Evolutionary conservation across 73 alveolate genomes (phyloP), one percentile per base, ranked within the genome.

Genomic region (Stentor coeruleus): DNA sequence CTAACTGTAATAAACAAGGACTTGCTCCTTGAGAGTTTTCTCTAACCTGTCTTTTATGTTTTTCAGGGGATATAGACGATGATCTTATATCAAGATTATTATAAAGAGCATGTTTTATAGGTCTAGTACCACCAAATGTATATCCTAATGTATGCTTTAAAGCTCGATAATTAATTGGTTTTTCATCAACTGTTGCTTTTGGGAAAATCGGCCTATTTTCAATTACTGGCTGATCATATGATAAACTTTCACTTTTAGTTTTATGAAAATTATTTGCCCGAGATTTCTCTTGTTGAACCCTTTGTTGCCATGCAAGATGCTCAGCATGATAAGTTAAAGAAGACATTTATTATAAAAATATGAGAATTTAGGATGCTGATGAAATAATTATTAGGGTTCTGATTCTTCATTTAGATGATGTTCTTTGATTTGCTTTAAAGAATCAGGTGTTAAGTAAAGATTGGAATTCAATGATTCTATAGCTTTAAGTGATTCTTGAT

Each of bases 231-330:
- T 20, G 6, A 6, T 6, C 20, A 20, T 49, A 49, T 11, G 20
- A 49, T 6, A 20, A 11, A 11, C 66, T 20, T 49, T 6, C 6
- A 20, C 28, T 49, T 49, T 49, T 49, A n/a, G n/a, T n/a, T n/a
- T n/a, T n/a, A n/a, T n/a, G n/a, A 33, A 66, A 66, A 20, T 66
- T 20, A 66, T 66, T 20, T 20, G 79, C n/a, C 39, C 79, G n/a
- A 28, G 79, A 66, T 15, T 33, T 37, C 37, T 66, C 79, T 66
- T 66, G 79, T 1, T 33, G 20, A 0, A 66, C 39, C 33, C 79
- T 66, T 31, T 66, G 79, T 31, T 66, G 79, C 79, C 79, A 66
- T 20, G 79, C 79, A 26, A 66, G 39, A 33, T 66, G 79, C 79
- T 66, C 79, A 26, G 79, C n/a, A 11, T 66, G 36, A 2, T 66